Conservation (phyloP, 768 basidiomycete genomes). For the Clavaria fumosa region DNA sequence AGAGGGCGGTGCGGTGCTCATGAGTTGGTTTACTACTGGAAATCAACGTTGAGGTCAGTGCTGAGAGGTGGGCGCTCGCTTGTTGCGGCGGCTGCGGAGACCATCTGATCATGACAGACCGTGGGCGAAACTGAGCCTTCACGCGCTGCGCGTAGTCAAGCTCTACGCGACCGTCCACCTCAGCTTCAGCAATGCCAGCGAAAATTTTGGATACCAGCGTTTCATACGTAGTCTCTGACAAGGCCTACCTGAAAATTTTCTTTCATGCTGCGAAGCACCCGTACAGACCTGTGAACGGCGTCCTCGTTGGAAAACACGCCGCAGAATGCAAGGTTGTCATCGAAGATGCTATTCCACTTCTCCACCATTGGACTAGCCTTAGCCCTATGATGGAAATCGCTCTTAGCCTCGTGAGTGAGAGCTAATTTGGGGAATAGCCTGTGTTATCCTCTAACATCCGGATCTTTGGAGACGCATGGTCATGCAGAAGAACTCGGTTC, state of each 20-base stretch:
- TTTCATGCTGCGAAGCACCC: slow-evolving; percentile 75
- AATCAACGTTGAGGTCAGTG: no score
- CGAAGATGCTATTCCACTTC: slow-evolving; percentile 55
- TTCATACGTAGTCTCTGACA: slow-evolving; percentile 38
- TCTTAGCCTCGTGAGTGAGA: slow-evolving; percentile 45
- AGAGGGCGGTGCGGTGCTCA: no score
- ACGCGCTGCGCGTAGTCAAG: no score
- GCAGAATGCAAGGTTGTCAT: slow-evolving; percentile 27
- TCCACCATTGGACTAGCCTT: slow-evolving; percentile 76
- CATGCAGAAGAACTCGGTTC: slow-evolving; percentile 40
- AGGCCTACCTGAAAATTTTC: slow-evolving; percentile 59
- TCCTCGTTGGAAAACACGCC: slow-evolving; percentile 45
- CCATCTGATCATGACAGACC: no score
- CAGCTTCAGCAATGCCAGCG: no score
- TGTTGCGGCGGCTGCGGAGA: no score
- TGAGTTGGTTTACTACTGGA: no score
- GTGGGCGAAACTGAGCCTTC: no score
- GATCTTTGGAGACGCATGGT: slow-evolving; percentile 36
- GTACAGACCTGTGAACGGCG: slow-evolving; percentile 58
- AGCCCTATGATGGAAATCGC: slow-evolving; percentile 82
- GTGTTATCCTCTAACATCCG: no score
- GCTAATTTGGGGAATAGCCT: neutral
- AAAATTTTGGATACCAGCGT: no score
- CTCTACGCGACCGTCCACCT: no score
- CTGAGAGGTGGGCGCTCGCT: no score